Conservation (phyloP, 805 yeast genomes). For the Torulaspora franciscae region DNA sequence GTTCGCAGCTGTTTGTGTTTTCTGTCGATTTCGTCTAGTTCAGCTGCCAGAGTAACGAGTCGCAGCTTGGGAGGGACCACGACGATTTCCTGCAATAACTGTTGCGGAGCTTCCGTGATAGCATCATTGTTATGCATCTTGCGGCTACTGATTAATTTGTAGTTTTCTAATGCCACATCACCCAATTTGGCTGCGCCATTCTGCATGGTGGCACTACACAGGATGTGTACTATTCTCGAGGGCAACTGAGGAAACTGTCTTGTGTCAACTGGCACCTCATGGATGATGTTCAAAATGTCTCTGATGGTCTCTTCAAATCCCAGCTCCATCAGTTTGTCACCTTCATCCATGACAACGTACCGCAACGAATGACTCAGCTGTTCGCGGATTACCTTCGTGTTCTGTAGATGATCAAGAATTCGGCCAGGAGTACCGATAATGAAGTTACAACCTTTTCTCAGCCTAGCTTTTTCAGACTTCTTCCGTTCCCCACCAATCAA, state of each 20-base stretch:
- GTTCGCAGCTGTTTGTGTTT: conserved; percentile 18
- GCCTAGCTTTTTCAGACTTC: conserved; percentile 91
- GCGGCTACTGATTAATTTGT: conserved; percentile 56
- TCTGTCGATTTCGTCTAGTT: conserved; percentile 47
- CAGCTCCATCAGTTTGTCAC: conserved; percentile 90
- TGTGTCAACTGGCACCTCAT: conserved; percentile 40
- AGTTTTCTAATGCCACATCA: conserved; percentile 64
- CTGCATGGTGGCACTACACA: conserved; percentile 94
- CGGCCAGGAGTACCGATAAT: conserved; percentile 98
- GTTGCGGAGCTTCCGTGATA: conserved; percentile 71
- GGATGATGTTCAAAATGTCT: conserved; percentile 60
- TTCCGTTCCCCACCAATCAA: conserved; percentile 98
- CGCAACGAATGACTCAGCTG: conserved; percentile 57
- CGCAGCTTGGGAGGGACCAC: conserved; percentile 91
- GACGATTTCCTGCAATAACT: conserved; percentile 71
- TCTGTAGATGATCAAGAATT: conserved; percentile 87
- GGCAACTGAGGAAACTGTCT: conserved; percentile 57
- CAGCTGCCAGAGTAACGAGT: conserved; percentile 71
- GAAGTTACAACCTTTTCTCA: conserved; percentile 92
- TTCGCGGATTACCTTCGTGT: conserved; percentile 67
- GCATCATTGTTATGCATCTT: conserved; percentile 23
- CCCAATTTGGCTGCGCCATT: conserved; percentile 76
- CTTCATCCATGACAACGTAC: conserved; percentile 93
- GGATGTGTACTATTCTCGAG: conserved; percentile 60
- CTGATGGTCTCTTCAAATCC: conserved; percentile 94